Evolutionary conservation across 805 yeast genomes (phyloP), one percentile per base, ranked within the genome.

Genomic region (Candida germanica): DNA sequence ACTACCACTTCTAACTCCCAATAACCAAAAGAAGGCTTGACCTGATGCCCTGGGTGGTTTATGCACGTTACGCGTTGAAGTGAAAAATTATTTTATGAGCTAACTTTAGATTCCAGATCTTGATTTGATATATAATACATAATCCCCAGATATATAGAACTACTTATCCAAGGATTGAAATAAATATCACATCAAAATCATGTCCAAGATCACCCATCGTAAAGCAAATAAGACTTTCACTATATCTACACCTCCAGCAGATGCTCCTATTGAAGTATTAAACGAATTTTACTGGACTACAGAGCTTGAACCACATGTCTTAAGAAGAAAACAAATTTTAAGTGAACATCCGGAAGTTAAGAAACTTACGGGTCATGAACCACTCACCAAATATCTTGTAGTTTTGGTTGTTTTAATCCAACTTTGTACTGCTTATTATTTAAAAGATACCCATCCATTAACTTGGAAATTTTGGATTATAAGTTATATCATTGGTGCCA

Each of bases 201-300:
- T 36, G 39, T 14, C 33, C 7, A 36, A 22, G 9, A 36, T 36
- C 11, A 36, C 39, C 11, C 39, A 36, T 16, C 44, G 64, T 28
- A 41, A 35, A n/a, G 37, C 49, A 25, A 49, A 51, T 37, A 39
- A 54, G 37, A 57, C 66, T 8, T 63, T 51, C 42, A 52, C 59
- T 15, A 53, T 63, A 35, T 38, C 31, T 22, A 59, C 71, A 1
- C 71, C 72, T 2, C 55, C 67, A 17, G 71, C 73, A 3, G 69
- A 66, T 42, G 47, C 69, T 1, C 52, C 68, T 32, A 44, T 64
- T 39, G 57, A 74, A 46, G 64, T 58, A 30, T 52, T 72, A 37
- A 71, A 73, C 46, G 88, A 84, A 44, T 88, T 83, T 59, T 84
- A 81, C 63, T 85, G 95, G 91, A 87, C 96, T 1, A 73, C 76